Conservation (phyloP, 2,329 filamentous ascomycete genomes). For the Ophiostoma ulmi region DNA sequence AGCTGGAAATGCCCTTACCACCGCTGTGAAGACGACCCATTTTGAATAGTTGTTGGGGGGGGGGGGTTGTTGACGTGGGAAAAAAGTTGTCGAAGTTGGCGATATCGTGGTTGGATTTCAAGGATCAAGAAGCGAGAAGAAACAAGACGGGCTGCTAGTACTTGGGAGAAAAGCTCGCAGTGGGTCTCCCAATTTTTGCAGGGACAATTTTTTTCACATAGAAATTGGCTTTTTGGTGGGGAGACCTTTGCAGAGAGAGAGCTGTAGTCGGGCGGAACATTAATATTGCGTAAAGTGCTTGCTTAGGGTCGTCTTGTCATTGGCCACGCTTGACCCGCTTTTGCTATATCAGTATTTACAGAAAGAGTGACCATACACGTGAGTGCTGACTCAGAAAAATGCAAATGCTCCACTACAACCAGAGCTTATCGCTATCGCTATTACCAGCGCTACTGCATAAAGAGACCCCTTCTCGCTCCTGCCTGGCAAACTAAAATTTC, state of each 20-base stretch:
- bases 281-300: neutral
- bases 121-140: slow-evolving; percentile 28
- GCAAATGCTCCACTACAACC: neutral
- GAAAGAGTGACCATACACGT: neutral
- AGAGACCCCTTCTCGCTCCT: neutral
- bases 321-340: neutral
- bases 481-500: neutral
- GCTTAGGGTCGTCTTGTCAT: neutral
- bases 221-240: neutral
- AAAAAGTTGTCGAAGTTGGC: slow-evolving; percentile 30
- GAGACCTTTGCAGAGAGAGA: neutral
- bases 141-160: slow-evolving; percentile 24
- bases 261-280: neutral
- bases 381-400: slow-evolving; percentile 14
- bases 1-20: slow-evolving; percentile 97
- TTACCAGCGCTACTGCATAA: neutral
- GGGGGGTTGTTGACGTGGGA: slow-evolving; percentile 34
- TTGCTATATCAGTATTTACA: neutral
- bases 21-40: slow-evolving; percentile 99
- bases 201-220: slow-evolving; percentile 21
- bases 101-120: neutral
- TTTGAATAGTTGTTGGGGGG: slow-evolving; percentile 42
- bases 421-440: neutral
- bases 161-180: neutral
- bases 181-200: slow-evolving; percentile 19